Evolutionary conservation across 202 grass and related monocot genomes (phyloP).

Genomic region (Carex arenaria): DNA sequence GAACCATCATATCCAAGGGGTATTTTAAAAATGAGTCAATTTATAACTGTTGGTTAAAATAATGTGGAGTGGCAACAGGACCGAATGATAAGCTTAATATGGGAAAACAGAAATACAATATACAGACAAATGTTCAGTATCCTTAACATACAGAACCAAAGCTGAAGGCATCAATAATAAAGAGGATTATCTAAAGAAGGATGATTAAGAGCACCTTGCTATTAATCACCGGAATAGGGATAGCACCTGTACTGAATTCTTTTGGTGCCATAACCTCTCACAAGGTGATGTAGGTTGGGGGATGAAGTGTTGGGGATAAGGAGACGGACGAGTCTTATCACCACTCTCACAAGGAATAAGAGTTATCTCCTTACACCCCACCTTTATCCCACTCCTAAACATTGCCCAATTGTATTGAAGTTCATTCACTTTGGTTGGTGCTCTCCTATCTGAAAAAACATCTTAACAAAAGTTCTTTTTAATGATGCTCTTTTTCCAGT

Average conservation of each 20-base stretch:
- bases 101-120: not conserved
- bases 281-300: too few relatives aligned
- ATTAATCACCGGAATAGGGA: not conserved
- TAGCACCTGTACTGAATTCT: not conserved
- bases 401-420: not conserved
- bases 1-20: not conserved
- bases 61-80: not conserved
- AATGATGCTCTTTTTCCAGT: slow-evolving; percentile 1
- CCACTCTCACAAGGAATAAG: too few relatives aligned
- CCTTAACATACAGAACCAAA: not conserved
- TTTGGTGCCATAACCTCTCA: not conserved
- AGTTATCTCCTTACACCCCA: too few relatives aligned
- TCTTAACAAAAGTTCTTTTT: not conserved
- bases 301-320: too few relatives aligned
- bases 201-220: not conserved
- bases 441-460: not conserved
- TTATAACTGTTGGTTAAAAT: not conserved
- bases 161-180: not conserved
- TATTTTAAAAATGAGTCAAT: not conserved
- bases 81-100: not conserved
- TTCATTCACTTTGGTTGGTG: not conserved
- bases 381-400: too few relatives aligned
- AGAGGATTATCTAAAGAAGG: not conserved
- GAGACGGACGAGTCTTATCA: too few relatives aligned
- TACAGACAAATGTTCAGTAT: not conserved